Evolutionary conservation across 768 basidiomycete species (phyloP).

Genomic region (Russula olivacea): DNA sequence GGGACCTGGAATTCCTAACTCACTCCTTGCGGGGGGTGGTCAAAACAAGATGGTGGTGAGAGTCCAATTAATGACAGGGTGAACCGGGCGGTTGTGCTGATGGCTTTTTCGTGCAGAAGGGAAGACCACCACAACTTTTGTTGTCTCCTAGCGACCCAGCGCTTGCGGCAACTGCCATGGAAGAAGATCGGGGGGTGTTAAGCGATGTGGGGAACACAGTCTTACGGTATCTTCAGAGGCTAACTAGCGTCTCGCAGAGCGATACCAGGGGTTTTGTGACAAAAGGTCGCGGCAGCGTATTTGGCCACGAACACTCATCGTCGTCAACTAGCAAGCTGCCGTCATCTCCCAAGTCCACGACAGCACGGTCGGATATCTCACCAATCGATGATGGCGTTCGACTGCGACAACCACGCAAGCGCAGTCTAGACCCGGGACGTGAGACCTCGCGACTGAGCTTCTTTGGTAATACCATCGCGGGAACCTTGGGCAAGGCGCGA

Average conservation of each 20-base stretch:
- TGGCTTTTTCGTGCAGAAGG: constrained; percentile 32
- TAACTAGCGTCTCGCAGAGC: constrained; percentile 36
- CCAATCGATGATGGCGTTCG: background rate
- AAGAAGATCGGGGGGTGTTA: constrained; percentile 52
- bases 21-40: constrained; percentile 4
- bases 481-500: constrained; percentile 57
- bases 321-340: constrained; percentile 30
- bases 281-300: constrained; percentile 47
- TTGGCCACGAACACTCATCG: constrained; percentile 51
- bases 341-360: constrained; percentile 29
- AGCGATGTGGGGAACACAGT: constrained; percentile 59
- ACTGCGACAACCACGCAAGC: constrained; percentile 36
- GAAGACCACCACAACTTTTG: constrained; percentile 45
- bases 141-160: constrained; percentile 60
- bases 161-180: constrained; percentile 42
- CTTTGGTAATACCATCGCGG: constrained; percentile 63
- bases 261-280: constrained; percentile 38
- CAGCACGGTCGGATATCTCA: constrained; percentile 24
- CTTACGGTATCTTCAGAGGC: background rate
- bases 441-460: constrained; percentile 61
- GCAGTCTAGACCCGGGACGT: constrained; percentile 43
- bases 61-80: background rate
- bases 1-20: constrained; percentile 30
- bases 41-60: constrained; percentile 1
- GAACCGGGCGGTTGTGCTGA: background rate